A percentile compares a stretch with the other conserved stretches of the same genome.
phyloP scores from a whole-genome alignment of 179 eudicot genomes.

The Silene coronaria region DNA sequence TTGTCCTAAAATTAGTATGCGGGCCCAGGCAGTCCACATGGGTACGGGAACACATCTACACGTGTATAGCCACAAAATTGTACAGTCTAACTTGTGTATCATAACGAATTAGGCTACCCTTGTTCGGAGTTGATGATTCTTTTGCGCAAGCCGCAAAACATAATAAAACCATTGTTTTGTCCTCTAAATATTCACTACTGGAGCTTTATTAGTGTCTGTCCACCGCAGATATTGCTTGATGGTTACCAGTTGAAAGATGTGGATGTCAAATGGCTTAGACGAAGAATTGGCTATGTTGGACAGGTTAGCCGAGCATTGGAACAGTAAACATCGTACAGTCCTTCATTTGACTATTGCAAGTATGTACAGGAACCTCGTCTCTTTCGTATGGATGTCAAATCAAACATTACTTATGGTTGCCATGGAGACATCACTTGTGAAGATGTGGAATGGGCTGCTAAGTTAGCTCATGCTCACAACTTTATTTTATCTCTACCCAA shows the following conservation, averaged over 20 bases:
- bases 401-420: slow-evolving; percentile 91
- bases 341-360: slow-evolving; percentile 1
- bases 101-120: neutral
- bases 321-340: neutral
- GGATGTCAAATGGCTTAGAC: slow-evolving; percentile 42
- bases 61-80: neutral
- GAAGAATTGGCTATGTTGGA: slow-evolving; percentile 44
- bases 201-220: neutral
- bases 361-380: slow-evolving; percentile 80
- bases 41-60: too few species aligned
- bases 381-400: slow-evolving; percentile 75
- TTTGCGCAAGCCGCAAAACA: neutral
- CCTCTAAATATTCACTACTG: neutral
- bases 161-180: neutral
- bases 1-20: too few species aligned
- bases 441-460: slow-evolving; percentile 93
- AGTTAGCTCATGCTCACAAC: slow-evolving; percentile 85
- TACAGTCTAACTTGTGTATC: neutral
- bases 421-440: slow-evolving; percentile 56
- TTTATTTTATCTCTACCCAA: slow-evolving; percentile 76
- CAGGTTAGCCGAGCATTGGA: slow-evolving; percentile 35
- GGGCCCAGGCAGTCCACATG: too few species aligned
- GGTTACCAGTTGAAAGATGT: slow-evolving; percentile 35
- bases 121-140: neutral
- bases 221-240: slow-evolving; percentile 37